Evolutionary conservation across 148 eudicot genomes (phyloP).

Genomic region (Pouteria glomerata): DNA sequence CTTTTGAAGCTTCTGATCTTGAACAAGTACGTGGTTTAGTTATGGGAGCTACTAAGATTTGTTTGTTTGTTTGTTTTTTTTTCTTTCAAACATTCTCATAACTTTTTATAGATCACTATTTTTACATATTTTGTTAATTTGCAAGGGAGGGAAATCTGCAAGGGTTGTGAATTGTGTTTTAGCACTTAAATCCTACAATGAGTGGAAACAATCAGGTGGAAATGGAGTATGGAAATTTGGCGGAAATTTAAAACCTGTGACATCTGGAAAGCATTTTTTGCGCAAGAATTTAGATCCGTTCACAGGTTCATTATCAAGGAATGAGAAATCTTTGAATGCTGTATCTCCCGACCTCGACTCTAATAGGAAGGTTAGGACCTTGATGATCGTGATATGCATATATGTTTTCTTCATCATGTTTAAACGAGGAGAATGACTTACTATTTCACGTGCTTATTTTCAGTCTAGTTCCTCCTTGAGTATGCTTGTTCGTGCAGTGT

Average conservation of each 20-base stretch:
- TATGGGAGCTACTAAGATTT: background rate
- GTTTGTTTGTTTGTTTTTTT: background rate
- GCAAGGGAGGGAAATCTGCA: conserved; percentile 86
- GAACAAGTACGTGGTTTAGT: conserved; percentile 58
- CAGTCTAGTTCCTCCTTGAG: conserved; percentile 80
- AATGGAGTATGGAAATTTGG: conserved; percentile 91
- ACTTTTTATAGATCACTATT: background rate
- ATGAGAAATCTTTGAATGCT: conserved; percentile 48
- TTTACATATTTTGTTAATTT: background rate
- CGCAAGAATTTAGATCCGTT: conserved; percentile 91
- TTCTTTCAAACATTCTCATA: background rate
- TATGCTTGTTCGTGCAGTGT: conserved; percentile 72
- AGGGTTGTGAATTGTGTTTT: conserved; percentile 82
- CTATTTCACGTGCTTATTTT: conserved; percentile 17
- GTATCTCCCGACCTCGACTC: conserved; percentile 38
- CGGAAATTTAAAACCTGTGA: conserved; percentile 61
- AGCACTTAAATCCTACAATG: conserved; percentile 84
- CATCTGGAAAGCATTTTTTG: conserved; percentile 60
- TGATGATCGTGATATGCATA: background rate
- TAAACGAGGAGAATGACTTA: background rate
- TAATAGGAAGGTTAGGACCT: conserved; percentile 47
- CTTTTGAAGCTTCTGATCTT: conserved; percentile 96
- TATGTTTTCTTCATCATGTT: conserved; percentile 8
- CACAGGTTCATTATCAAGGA: conserved; percentile 66
- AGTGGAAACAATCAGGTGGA: conserved; percentile 84